phyloP scores from a whole-genome alignment of 768 basidiomycete genomes.

The Rhodotorula diobovata region DNA sequence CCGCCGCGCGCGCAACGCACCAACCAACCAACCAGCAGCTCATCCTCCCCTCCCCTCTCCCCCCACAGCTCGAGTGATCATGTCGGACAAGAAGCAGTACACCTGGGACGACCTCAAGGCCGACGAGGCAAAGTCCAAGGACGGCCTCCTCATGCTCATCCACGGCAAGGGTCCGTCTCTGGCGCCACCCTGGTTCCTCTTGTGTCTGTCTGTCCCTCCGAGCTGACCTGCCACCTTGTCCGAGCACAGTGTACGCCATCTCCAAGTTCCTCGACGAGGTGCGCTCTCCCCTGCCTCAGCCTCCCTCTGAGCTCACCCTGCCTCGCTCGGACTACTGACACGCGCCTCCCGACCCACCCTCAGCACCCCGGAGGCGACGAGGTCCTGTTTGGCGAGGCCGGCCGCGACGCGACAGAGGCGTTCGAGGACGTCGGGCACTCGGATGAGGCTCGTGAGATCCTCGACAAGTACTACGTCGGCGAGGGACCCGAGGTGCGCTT shows the following conservation, averaged over 20 bases:
- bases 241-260: slow-evolving; percentile 74
- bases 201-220: not conserved
- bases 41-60: too few species aligned
- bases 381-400: slow-evolving; percentile 86
- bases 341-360: not conserved
- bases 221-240: slow-evolving; percentile 30
- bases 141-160: slow-evolving; percentile 73
- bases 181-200: not conserved
- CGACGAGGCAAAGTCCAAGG: slow-evolving; percentile 67
- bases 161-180: slow-evolving; percentile 67
- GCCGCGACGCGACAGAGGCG: slow-evolving; percentile 92
- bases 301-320: not conserved
- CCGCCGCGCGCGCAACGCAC: too few species aligned
- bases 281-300: slow-evolving; percentile 44
- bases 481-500: slow-evolving; percentile 61
- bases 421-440: slow-evolving; percentile 99
- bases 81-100: slow-evolving; percentile 41
- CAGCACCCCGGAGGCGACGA: slow-evolving; percentile 98
- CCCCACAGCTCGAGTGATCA: not conserved
- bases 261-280: slow-evolving; percentile 81
- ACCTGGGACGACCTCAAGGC: slow-evolving; percentile 50
- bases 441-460: slow-evolving; percentile 85
- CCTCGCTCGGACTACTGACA: not conserved
- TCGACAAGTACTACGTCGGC: slow-evolving; percentile 73
- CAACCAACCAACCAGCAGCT: too few species aligned